Base-by-base conservation (phyloP, 1,139 yeast species). In the Blastobotrys ciferrii region DNA sequence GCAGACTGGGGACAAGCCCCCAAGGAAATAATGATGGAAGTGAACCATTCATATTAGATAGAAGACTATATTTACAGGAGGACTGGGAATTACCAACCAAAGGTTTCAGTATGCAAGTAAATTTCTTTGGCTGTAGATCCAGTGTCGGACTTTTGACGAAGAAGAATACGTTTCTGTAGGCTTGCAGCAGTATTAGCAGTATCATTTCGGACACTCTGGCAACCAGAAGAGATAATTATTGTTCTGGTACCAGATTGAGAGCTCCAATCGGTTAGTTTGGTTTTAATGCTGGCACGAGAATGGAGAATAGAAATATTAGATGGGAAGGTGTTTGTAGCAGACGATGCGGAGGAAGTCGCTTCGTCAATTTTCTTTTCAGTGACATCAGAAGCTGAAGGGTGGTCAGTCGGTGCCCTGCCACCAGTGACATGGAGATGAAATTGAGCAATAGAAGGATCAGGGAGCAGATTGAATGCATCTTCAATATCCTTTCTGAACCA, bases 91-190 rank as follows among this genome's bases (percentile, higher is more conserved):
- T 62, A 80, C 84, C 83, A 81, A 0, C 81, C 81, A 61, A 78
- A 81, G 28, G 75, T 64, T 57, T 81, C 86, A 0, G 82, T 77
- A 55, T 81, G 85, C 42, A 81, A 63, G 55, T 70, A 79, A 9
- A 81, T 69, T 59, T 81, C 86, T 12, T 52, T 52, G 19, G 48
- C 48, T 17, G 32, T 30, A 40, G 73, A 68, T 11, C 69, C 60
- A 2, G 59, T 53, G 1, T 51, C 49, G 33, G 43, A 46, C 4
- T 55, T 40, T 2, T 46, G 45, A 12, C 59, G 57, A 17, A 39
- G 37, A 3, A 61, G 46, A 6, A 69, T 65, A n/a, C 52, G 48
- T 3, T 50, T 57, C 52, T 73, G 77, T 3, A 71, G 46, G 11
- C 53, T n/a, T 1, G 85, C 75, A 3, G 73, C 76, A 0, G 70